Percentiles rank a stretch among this genome's conserved stretches.
These are phyloP conservation scores for Melampsora larici-populina DNA, from an alignment of 1,284 basidiomycete species.

Conservation along the genomic window DNA sequence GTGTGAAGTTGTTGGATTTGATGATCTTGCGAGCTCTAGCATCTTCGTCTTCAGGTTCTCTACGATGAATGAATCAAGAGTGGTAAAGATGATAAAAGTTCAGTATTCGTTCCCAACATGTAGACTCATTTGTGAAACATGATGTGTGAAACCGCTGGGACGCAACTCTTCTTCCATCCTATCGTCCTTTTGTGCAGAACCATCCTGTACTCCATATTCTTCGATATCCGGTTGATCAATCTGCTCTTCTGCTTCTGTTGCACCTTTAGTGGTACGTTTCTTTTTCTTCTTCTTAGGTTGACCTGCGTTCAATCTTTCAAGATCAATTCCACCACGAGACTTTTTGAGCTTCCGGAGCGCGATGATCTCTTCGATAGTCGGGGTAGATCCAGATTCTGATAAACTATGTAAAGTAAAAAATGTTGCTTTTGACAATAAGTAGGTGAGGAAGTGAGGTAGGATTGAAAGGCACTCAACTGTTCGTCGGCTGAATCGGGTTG, in stretches of 20 bases:
- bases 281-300: constrained; percentile 70
- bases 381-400: constrained; percentile 1
- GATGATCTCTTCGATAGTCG: constrained; percentile 71
- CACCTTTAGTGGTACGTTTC: constrained; percentile 50
- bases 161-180: constrained; percentile 60
- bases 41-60: constrained; percentile 35
- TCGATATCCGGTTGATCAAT: constrained; percentile 42
- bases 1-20: constrained; percentile 86
- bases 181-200: constrained; percentile 58
- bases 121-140: constrained; percentile 56
- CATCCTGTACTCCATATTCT: constrained; percentile 54
- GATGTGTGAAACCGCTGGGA: constrained; percentile 51
- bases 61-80: background rate
- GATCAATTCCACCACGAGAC: constrained; percentile 75
- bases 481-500: background rate
- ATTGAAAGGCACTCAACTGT: background rate
- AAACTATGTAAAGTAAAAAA: background rate
- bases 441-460: background rate
- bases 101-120: background rate
- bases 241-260: constrained; percentile 45
- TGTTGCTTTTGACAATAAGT: background rate
- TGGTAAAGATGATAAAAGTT: background rate
- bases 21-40: constrained; percentile 62
- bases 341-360: constrained; percentile 75
- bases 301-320: constrained; percentile 75